Evolutionary conservation across 768 basidiomycete genomes (phyloP), one percentile per base, ranked within the genome.

Genomic region (Hemileccinum rubropunctum): DNA sequence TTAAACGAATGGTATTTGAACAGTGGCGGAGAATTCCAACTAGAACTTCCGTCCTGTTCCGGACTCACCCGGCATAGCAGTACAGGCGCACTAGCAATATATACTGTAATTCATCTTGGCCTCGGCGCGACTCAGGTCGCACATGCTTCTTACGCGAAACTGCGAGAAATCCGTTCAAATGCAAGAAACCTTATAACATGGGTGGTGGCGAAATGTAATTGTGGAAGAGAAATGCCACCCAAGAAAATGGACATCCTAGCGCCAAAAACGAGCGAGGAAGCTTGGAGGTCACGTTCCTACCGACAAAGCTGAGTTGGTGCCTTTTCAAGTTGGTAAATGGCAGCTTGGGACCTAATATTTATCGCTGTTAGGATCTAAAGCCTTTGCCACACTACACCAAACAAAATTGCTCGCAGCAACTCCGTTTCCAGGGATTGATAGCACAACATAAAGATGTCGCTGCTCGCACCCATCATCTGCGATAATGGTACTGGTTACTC

Each of bases 401-500:
- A 62, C 37, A 59, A 39, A 50, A 11, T 12, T 42, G 42, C n/a
- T 51, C 58, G 51, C 54, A 57, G 54, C 50, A 53, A 41, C 45
- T n/a, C 43, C 43, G 33, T 28, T 42, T 47, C 35, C 48, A 47
- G 42, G 50, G 47, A 51, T 54, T 48, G 48, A 26, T 39, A 52
- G 33, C 51, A 39, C 34, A 34, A 34, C 17, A 20, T 18, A 6
- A 37, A 2, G 36, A 20, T 20, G 17, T 48, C 39, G 32, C 21
- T 86, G 30, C 83, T 94, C 53, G 88, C 93, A 6, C 94, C 95
- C 51, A 92, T 98, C 66, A 95, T 98, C 59, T 95, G 93, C 64
- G 95, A 98, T 76, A 97, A 98, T 76, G 95, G 95, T 36, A 97
- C 95, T 39, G 95, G 95, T 30, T 98, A 80, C 71, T 95, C 95